These are phyloP conservation scores for Leccinum boreale DNA, from an alignment of 768 basidiomycete species.

Conservation along the genomic window DNA sequence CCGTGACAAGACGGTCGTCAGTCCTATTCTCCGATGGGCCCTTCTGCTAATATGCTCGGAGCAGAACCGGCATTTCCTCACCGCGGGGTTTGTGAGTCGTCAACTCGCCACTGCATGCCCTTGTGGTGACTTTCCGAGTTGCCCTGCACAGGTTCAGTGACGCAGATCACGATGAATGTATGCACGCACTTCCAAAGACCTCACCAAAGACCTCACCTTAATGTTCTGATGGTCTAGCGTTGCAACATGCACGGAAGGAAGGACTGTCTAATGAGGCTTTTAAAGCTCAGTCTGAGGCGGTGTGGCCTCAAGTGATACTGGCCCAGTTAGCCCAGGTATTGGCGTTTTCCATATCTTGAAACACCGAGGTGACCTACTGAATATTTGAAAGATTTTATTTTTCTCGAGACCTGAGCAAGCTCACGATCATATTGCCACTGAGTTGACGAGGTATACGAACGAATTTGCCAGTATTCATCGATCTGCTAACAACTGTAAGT, in stretches of 20 bases:
- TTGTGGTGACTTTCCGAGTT: background rate
- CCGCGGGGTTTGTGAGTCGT: background rate
- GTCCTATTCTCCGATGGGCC: background rate
- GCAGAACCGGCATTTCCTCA: background rate
- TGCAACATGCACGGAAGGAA: constrained; percentile 2
- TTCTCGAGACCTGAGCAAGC: background rate
- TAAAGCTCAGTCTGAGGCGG: constrained; percentile 5
- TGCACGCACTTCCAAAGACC: background rate
- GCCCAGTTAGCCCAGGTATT: background rate
- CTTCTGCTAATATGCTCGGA: background rate
- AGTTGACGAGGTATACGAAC: background rate
- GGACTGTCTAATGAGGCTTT: background rate
- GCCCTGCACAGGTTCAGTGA: background rate
- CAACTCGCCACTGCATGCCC: background rate
- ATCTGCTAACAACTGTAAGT: background rate
- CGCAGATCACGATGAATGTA: background rate
- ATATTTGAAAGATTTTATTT: background rate
- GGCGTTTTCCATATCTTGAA: background rate
- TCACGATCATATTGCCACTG: background rate
- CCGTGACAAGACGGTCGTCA: too few relatives aligned
- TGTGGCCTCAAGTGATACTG: background rate
- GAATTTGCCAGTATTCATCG: background rate
- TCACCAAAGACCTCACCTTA: background rate
- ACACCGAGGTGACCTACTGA: background rate
- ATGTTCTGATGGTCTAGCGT: background rate